Evolutionary conservation across 2,329 filamentous ascomycete genomes (phyloP), one percentile per base, ranked within the genome.

Genomic region (Neurospora sp.): DNA sequence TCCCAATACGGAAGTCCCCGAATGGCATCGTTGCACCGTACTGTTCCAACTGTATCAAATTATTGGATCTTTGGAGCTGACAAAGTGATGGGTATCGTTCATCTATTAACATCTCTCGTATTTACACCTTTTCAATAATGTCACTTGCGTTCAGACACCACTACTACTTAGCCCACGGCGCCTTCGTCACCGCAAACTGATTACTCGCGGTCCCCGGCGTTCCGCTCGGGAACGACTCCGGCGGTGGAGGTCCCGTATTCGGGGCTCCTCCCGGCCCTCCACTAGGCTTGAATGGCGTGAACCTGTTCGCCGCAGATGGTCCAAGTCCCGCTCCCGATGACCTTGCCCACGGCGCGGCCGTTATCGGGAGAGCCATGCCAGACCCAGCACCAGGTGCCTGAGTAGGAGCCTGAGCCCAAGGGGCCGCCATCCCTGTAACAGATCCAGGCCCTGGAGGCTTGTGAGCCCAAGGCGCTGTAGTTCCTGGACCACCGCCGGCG

Each of bases 131-230:
- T 58, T 1, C 46, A 8, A 15, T 3, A 1, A 13, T 17, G 13
- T 1, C 23, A 62, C 7, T 36, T 17, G 10, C 3, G 13, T 4
- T 5, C 23, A 62, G 52, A 10, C 15, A 62, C 33, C 38, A 74
- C 38, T 73, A 74, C 38, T 73, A 79, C 73, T 79, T 82, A 0
- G 82, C 81, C 83, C 83, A 85, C 1, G 83, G 83, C 15, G 83
- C 83, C 73, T 81, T 83, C 6, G 83, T 84, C 36, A 82, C 72
- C 1, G 79, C 77, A 52, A 81, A 78, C 72, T 83, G 81, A 13
- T 78, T 79, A 33, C 76, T 78, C 1, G 81, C 77, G 36, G 78
- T 79, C n/a, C 76, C 79, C 4, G 76, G 76, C 13, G 69, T 67
- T 13, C 76, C 77, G 40, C 58, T 38, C 2, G 71, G 67, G 38